Conservation (phyloP, 768 basidiomycete genomes). For the Lactifluus piperatus region DNA sequence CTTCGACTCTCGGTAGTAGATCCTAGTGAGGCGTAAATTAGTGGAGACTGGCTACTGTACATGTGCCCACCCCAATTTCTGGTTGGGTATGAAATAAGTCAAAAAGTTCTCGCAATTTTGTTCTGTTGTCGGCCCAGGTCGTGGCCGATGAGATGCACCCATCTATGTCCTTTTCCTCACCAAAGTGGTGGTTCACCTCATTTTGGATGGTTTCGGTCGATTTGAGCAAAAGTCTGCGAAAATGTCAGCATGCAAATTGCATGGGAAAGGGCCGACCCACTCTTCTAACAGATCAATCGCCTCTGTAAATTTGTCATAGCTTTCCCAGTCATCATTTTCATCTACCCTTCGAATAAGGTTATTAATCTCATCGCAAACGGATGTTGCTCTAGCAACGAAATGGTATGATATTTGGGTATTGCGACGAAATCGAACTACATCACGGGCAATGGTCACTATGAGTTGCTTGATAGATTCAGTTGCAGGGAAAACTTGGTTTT, state of each 20-base stretch:
- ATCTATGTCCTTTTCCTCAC: constrained; percentile 8
- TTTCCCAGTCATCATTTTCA: constrained; percentile 15
- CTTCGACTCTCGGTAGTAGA: not conserved
- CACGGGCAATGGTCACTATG: constrained; percentile 11
- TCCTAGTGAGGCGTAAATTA: not conserved
- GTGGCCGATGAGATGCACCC: constrained; percentile 4
- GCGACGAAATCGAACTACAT: constrained; percentile 17
- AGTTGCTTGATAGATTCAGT: constrained; percentile 15
- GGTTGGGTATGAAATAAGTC: not conserved
- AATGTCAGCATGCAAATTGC: not conserved
- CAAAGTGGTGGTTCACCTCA: constrained; percentile 6
- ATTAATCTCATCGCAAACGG: constrained; percentile 12
- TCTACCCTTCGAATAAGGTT: constrained; percentile 10
- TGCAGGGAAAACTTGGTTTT: constrained; percentile 12
- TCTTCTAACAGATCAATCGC: constrained; percentile 13
- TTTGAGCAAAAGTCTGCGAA: constrained; percentile 1
- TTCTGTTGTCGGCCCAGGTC: constrained; percentile 7
- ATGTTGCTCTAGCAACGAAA: constrained; percentile 11
- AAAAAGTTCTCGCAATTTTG: not conserved
- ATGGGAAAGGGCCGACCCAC: not conserved
- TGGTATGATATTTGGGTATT: constrained; percentile 18
- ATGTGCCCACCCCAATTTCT: constrained; percentile 3
- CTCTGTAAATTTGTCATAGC: constrained; percentile 16
- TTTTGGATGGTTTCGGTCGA: constrained; percentile 6
- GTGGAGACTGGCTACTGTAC: not conserved